Conservation (phyloP, 441 rosid genomes). For the Melastoma candidum region DNA sequence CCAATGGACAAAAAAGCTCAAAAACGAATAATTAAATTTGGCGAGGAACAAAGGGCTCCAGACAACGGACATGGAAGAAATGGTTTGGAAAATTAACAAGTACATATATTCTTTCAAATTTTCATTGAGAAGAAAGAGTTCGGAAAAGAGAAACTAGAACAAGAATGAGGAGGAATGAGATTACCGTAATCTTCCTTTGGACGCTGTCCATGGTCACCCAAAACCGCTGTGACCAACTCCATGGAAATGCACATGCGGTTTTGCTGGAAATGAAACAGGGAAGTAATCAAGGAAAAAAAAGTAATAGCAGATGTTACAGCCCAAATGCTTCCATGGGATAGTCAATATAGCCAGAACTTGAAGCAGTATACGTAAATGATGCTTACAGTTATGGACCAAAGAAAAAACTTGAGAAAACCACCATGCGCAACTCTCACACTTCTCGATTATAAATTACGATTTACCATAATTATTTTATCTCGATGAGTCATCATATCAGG, state of each 20-base stretch:
- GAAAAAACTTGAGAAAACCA: no score
- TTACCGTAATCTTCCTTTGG: conserved; percentile 83
- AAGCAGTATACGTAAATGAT: background rate
- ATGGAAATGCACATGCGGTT: conserved; percentile 82
- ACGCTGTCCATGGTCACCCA: conserved; percentile 98
- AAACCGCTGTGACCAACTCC: conserved; percentile 97
- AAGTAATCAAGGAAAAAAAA: background rate
- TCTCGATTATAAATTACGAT: background rate
- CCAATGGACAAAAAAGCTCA: no score
- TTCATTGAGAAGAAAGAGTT: background rate
- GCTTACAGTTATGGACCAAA: background rate
- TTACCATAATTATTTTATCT: background rate
- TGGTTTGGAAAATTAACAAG: no score
- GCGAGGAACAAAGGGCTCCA: no score
- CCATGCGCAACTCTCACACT: background rate
- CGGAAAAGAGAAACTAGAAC: background rate
- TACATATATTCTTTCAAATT: no score
- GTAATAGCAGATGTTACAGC: no score
- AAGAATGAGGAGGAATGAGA: conserved; percentile 7
- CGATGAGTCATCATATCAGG: background rate
- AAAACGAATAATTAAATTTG: no score
- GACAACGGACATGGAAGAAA: no score
- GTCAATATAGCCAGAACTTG: no score
- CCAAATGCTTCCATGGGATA: no score
- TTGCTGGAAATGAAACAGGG: conserved; percentile 32